Percentiles rank a stretch among this genome's conserved stretches.
Conservation (phyloP, 371 early-diverging fungal genomes). For the Funneliformis caledonium region DNA sequence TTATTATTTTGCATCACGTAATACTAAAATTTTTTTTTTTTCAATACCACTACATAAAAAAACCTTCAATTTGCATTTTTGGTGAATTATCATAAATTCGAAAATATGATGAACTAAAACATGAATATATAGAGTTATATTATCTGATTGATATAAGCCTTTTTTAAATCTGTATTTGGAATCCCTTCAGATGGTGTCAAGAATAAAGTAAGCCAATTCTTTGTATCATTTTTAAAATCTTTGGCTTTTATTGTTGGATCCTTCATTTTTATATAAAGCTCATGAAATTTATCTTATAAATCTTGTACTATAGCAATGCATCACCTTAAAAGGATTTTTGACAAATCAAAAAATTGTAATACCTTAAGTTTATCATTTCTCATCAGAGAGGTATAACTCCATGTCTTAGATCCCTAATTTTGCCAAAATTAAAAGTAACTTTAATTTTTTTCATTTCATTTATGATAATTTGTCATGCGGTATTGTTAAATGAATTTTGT, state of each 20-base stretch:
- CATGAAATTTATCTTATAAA: background rate
- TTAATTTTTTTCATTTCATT: constrained; percentile 13
- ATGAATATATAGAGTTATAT: constrained; percentile 14
- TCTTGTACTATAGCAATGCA: background rate
- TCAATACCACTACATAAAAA: background rate
- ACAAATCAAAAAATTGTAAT: constrained; percentile 1
- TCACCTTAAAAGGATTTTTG: background rate
- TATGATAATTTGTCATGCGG: background rate
- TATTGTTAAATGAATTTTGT: background rate
- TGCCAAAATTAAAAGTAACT: background rate
- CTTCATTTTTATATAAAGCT: background rate
- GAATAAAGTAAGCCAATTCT: background rate
- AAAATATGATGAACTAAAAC: background rate
- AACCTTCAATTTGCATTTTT: background rate
- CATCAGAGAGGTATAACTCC: background rate
- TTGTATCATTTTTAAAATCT: background rate
- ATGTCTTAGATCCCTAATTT: background rate
- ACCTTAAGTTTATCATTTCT: background rate
- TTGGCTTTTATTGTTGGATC: background rate
- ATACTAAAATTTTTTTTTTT: too few relatives aligned
- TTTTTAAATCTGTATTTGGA: background rate
- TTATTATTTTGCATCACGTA: too few relatives aligned
- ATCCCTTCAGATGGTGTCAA: background rate
- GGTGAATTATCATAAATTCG: constrained; percentile 11
- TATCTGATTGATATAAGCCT: background rate